Evolutionary conservation across 495 filamentous ascomycete genomes (phyloP).

Genomic region (Astrocystis sublimbata): DNA sequence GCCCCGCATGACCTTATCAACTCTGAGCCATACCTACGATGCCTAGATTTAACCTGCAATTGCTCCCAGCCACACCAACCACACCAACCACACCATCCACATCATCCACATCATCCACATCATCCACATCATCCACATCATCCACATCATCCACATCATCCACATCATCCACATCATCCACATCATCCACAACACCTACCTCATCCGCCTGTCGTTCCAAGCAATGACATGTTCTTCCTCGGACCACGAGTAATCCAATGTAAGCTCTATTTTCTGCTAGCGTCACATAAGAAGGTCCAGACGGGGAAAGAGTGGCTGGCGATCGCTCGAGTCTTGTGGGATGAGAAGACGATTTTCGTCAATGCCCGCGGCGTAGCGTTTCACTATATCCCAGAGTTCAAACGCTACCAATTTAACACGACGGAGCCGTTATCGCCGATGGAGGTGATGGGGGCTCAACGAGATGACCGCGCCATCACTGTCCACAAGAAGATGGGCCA

Average conservation of each 20-base stretch:
- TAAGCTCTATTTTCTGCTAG: not conserved
- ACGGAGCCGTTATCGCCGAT: not conserved
- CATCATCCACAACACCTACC: too few relatives aligned
- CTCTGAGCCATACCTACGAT: too few relatives aligned
- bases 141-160: too few relatives aligned
- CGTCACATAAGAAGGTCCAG: not conserved
- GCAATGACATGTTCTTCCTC: not conserved
- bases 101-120: too few relatives aligned
- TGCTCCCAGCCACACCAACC: too few relatives aligned
- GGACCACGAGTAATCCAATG: not conserved
- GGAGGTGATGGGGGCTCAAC: not conserved
- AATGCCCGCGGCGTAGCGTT: not conserved
- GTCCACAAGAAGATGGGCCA: not conserved
- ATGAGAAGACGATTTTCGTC: not conserved
- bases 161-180: too few relatives aligned
- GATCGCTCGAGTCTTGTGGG: not conserved
- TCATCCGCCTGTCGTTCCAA: not conserved
- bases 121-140: too few relatives aligned
- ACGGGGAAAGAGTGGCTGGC: constrained; percentile 1
- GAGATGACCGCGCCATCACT: not conserved
- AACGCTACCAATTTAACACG: not conserved
- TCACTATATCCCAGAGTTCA: not conserved
- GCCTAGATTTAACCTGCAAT: too few relatives aligned
- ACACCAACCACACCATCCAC: too few relatives aligned
- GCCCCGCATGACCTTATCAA: too few relatives aligned